Evolutionary conservation across 2,329 filamentous ascomycete genomes (phyloP).

Genomic region (Endoconidiophora polonica): DNA sequence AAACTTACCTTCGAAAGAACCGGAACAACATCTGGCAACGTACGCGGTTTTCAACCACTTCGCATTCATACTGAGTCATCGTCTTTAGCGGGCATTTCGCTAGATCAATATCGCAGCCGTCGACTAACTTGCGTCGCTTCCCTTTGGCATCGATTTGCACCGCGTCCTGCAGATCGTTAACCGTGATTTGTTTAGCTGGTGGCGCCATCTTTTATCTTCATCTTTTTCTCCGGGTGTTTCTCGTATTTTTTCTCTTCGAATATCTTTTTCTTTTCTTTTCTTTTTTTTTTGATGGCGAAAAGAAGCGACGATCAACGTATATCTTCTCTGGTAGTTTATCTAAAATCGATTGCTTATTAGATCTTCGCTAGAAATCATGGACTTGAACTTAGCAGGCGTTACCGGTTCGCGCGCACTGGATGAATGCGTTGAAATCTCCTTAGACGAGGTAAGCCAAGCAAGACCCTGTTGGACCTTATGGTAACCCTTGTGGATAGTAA

Average conservation of each 20-base stretch:
- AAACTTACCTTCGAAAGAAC: conserved; percentile 40
- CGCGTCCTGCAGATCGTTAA: conserved; percentile 30
- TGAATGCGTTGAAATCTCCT: conserved; percentile 38
- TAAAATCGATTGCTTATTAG: not conserved
- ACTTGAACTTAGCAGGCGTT: conserved; percentile 23
- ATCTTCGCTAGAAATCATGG: not conserved
- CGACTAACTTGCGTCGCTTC: conserved; percentile 30
- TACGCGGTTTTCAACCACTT: conserved; percentile 31
- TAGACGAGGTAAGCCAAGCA: conserved; percentile 38
- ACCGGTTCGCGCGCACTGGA: conserved; percentile 33
- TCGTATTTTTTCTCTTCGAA: not conserved
- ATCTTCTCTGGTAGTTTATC: not conserved
- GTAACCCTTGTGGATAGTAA: conserved; percentile 16
- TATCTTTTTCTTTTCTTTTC: not conserved
- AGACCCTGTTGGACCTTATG: conserved; percentile 6
- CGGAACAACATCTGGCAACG: conserved; percentile 41
- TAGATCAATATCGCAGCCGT: conserved; percentile 29
- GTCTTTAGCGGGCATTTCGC: conserved; percentile 37
- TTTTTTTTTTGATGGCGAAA: not conserved
- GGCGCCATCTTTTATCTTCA: conserved; percentile 33
- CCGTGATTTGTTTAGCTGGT: conserved; percentile 37
- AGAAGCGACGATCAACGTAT: not conserved
- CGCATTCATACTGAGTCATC: conserved; percentile 45
- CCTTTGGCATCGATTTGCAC: conserved; percentile 32
- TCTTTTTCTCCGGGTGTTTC: not conserved